These are phyloP conservation scores for Mortierella sp. DNA, from an alignment of 371 early-diverging fungal species.

Conservation along the genomic window DNA sequence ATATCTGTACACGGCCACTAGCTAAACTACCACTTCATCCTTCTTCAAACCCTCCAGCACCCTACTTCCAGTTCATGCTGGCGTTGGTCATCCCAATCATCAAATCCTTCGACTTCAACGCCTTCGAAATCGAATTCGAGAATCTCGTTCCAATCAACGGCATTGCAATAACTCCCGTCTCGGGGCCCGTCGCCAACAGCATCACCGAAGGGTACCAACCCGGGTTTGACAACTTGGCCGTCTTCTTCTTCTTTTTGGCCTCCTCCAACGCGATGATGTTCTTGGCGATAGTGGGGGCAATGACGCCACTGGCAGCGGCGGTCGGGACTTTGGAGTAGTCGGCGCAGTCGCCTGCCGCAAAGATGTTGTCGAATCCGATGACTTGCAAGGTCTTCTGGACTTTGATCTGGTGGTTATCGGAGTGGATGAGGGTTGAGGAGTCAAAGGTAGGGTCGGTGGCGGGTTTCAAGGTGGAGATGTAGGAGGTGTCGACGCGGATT, in stretches of 20 bases:
- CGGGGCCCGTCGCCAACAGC: slow-evolving; percentile 43
- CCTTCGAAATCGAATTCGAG: slow-evolving; percentile 26
- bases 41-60: not conserved
- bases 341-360: slow-evolving; percentile 78
- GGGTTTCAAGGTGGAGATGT: slow-evolving; percentile 62
- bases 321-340: slow-evolving; percentile 59
- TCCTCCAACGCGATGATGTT: slow-evolving; percentile 31
- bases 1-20: not conserved
- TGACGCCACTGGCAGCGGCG: slow-evolving; percentile 19
- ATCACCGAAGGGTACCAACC: slow-evolving; percentile 23
- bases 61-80: slow-evolving; percentile 7
- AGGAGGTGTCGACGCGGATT: slow-evolving; percentile 60
- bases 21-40: not conserved
- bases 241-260: slow-evolving; percentile 10
- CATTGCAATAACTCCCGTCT: slow-evolving; percentile 25
- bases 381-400: slow-evolving; percentile 76
- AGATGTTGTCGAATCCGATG: slow-evolving; percentile 70
- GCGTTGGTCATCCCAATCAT: slow-evolving; percentile 17
- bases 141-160: slow-evolving; percentile 42
- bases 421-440: slow-evolving; percentile 33
- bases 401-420: slow-evolving; percentile 57
- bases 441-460: slow-evolving; percentile 31
- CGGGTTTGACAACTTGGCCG: slow-evolving; percentile 21
- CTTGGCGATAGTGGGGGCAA: slow-evolving; percentile 32
- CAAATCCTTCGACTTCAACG: slow-evolving; percentile 51